Percentiles rank a stretch among this genome's conserved stretches.
These are phyloP conservation scores for Spirogloea muscicola DNA, from an alignment of 139 green algal species.

Conservation along the genomic window DNA sequence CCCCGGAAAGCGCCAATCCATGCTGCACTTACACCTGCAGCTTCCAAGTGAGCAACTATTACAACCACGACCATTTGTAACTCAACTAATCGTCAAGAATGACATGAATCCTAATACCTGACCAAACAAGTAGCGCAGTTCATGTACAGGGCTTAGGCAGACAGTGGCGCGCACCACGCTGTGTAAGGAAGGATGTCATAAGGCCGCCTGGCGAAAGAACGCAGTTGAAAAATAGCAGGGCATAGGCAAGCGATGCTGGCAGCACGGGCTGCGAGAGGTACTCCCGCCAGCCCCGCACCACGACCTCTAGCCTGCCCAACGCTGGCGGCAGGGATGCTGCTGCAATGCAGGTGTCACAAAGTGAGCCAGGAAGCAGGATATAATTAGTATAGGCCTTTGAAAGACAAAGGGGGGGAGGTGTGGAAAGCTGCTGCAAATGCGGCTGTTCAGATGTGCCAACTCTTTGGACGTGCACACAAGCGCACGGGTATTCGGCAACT, in stretches of 20 bases:
- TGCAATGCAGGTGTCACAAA: neutral
- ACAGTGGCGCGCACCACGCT: neutral
- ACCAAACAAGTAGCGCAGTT: neutral
- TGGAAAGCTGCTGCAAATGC: neutral
- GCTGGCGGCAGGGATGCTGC: neutral
- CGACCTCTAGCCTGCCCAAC: neutral
- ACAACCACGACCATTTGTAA: too few species aligned
- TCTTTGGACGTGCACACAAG: too few species aligned
- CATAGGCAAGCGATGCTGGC: constrained; percentile 32
- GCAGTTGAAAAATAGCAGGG: constrained; percentile 42
- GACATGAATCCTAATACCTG: neutral
- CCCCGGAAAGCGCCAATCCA: constrained; percentile 30
- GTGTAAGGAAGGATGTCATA: constrained; percentile 24
- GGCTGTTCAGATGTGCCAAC: neutral
- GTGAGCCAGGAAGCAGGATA: neutral
- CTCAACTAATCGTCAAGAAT: neutral
- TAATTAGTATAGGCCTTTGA: too few species aligned
- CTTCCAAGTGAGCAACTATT: neutral
- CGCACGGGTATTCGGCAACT: too few species aligned
- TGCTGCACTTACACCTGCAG: constrained; percentile 13
- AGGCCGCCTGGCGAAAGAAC: constrained; percentile 34
- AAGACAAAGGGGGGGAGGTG: too few species aligned
- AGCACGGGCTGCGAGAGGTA: constrained; percentile 33
- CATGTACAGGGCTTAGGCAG: neutral
- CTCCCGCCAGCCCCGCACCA: constrained; percentile 17